Conservation (phyloP, 106 monocot species). For the Dendrobium chrysotoxum region DNA sequence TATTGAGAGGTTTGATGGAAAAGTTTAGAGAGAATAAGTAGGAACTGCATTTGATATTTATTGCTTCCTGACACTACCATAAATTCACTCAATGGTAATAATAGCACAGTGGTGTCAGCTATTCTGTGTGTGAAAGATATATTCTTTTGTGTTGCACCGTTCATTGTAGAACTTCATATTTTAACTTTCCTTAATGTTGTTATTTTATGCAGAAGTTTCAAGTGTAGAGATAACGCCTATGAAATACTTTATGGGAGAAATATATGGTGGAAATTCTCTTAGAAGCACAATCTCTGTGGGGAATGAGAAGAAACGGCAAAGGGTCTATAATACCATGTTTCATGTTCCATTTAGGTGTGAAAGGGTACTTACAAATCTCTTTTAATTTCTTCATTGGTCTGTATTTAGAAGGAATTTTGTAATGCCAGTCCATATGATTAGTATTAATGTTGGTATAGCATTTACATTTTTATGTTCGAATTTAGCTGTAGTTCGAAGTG, state of each 20-base stretch:
- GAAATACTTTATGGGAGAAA: constrained; percentile 69
- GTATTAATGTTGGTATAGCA: not conserved
- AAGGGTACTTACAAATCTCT: constrained; percentile 47
- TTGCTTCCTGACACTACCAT: not conserved
- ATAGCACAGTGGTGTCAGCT: not conserved
- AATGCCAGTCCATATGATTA: not conserved
- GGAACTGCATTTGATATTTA: not conserved
- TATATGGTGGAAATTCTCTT: constrained; percentile 82
- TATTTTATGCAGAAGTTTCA: constrained; percentile 38
- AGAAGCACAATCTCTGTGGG: constrained; percentile 84
- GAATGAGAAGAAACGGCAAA: constrained; percentile 87
- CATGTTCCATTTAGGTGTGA: constrained; percentile 95
- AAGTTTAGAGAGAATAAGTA: too few relatives aligned
- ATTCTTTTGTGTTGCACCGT: not conserved
- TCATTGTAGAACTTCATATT: not conserved
- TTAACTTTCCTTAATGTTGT: not conserved
- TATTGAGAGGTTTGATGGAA: too few relatives aligned
- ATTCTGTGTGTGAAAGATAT: not conserved
- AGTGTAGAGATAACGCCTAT: constrained; percentile 47
- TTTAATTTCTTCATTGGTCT: not conserved
- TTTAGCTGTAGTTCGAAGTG: not conserved
- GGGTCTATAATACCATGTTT: constrained; percentile 95
- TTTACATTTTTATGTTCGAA: not conserved
- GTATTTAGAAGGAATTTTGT: not conserved
- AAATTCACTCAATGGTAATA: not conserved